Conservation (phyloP, 2,329 filamentous ascomycete genomes). For the Endoconidiophora polonica region DNA sequence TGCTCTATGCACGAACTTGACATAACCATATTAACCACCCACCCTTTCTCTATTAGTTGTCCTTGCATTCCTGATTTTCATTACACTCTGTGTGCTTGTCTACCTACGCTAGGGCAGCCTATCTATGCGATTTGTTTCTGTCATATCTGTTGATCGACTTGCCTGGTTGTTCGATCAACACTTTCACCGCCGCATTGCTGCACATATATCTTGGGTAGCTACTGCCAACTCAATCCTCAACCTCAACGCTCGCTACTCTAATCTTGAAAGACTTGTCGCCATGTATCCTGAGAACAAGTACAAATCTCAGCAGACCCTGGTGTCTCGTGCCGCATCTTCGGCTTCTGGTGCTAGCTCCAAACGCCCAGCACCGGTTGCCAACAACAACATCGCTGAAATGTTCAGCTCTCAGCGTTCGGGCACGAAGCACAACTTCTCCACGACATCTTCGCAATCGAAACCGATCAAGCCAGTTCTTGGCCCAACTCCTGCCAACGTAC, state of each 20-base stretch:
- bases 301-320: not conserved
- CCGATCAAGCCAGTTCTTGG: not conserved
- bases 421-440: not conserved
- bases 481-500: not conserved
- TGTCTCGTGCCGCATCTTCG: not conserved
- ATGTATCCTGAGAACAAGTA: conserved; percentile 4
- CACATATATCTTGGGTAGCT: not conserved
- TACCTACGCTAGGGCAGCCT: not conserved
- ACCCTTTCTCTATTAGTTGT: not conserved
- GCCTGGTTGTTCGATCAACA: conserved; percentile 4
- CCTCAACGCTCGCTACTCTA: not conserved
- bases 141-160: not conserved
- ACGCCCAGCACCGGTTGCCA: conserved; percentile 3
- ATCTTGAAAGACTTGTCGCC: not conserved
- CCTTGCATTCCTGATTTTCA: not conserved
- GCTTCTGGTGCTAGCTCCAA: not conserved
- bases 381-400: conserved; percentile 9
- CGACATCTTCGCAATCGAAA: not conserved
- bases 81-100: not conserved
- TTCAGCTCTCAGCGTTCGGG: not conserved
- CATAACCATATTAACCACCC: not conserved
- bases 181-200: not conserved
- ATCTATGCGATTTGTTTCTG: no score
- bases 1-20: no score
- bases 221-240: not conserved